These are phyloP conservation scores for Epichloe gansuensis DNA, from an alignment of 2,329 filamentous ascomycete species.

Conservation along the genomic window DNA sequence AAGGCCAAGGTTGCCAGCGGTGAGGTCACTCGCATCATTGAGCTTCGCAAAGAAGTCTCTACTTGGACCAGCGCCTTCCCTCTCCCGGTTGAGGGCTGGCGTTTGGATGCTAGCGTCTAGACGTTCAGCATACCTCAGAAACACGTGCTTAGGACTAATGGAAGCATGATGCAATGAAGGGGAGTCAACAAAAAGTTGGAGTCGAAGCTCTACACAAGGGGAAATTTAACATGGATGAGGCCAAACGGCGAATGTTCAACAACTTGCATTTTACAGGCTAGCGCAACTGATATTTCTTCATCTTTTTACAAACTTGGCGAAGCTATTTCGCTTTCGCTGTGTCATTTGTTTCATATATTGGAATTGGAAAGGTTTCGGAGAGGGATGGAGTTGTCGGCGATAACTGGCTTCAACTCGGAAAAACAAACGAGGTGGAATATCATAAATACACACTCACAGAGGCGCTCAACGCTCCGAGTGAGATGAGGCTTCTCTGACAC, in stretches of 20 bases:
- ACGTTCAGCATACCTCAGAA: neutral
- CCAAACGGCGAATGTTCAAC: constrained; percentile 15
- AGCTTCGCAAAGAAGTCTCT: constrained; percentile 79
- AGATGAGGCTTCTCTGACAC: neutral
- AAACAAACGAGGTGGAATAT: neutral
- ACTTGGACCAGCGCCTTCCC: constrained; percentile 84
- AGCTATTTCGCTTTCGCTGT: neutral
- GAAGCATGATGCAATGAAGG: neutral
- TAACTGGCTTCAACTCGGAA: constrained; percentile 5
- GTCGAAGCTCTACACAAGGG: constrained; percentile 1
- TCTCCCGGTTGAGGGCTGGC: constrained; percentile 71
- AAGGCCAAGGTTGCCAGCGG: constrained; percentile 78
- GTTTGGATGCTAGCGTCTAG: constrained; percentile 48
- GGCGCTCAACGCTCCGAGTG: constrained; percentile 10
- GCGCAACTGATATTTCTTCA: constrained; percentile 8
- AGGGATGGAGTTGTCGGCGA: constrained; percentile 9
- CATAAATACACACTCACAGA: neutral
- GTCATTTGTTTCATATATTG: neutral
- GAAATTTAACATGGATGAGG: constrained; percentile 14
- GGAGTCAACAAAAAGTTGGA: constrained; percentile 1
- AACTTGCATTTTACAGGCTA: constrained; percentile 14
- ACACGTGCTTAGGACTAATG: neutral
- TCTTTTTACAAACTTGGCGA: constrained; percentile 4
- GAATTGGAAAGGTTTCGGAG: neutral
- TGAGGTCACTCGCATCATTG: constrained; percentile 68